phyloP scores from a whole-genome alignment of 768 basidiomycete genomes.

The Podaxis sp. region DNA sequence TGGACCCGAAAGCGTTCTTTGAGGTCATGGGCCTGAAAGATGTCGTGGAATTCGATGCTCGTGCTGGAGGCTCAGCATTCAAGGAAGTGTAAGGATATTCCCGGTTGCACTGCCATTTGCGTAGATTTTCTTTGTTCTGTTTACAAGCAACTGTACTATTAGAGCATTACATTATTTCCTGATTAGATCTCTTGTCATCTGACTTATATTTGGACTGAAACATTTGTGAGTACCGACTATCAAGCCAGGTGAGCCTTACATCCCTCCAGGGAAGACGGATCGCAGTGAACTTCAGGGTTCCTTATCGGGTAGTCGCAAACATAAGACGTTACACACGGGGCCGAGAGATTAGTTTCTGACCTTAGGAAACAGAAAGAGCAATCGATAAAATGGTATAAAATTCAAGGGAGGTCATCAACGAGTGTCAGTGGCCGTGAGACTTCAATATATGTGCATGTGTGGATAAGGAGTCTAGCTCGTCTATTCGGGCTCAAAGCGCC shows the following conservation, averaged over 20 bases:
- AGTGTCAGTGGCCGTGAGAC: background rate
- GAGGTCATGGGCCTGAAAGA: conserved; percentile 71
- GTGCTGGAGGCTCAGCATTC: conserved; percentile 62
- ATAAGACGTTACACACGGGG: background rate
- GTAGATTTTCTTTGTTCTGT: background rate
- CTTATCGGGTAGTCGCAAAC: background rate
- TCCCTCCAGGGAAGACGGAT: background rate
- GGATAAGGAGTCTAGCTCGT: background rate
- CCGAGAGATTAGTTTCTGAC: background rate
- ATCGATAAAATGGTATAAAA: background rate
- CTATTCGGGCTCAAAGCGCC: background rate
- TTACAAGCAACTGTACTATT: conserved; percentile 1
- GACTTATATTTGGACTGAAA: background rate
- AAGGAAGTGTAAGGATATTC: conserved; percentile 5
- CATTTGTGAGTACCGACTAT: background rate
- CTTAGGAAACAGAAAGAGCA: background rate
- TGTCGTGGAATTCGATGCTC: conserved; percentile 52
- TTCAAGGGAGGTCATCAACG: background rate
- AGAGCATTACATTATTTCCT: background rate
- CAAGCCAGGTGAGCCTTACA: background rate
- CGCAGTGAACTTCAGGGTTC: background rate
- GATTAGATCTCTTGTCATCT: background rate
- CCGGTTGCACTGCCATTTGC: background rate
- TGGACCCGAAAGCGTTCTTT: conserved; percentile 78
- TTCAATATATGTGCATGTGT: background rate